Evolutionary conservation across 208 protist genomes (phyloP), one percentile per base, ranked within the genome.

Genomic region (Trypanosomatidae sp.): DNA sequence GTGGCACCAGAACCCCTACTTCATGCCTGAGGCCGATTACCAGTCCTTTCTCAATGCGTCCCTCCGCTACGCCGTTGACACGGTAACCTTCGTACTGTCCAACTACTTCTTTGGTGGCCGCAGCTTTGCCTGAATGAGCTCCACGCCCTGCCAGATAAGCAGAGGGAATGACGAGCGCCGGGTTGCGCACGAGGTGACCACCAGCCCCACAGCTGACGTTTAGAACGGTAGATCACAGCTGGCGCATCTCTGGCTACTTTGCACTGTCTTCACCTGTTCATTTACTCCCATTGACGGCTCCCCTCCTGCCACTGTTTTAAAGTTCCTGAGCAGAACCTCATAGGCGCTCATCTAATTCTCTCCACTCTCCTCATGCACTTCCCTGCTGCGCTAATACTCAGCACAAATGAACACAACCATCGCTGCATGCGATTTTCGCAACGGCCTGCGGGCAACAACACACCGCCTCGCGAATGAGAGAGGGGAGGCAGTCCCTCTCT

Each of bases 81-180:
- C 86, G 19, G 81, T 79, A 19, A 77, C 74, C 5, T 85, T 91
- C 68, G 83, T 89, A 28, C 47, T 91, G 49, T 83, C 73, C 33
- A 91, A 91, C 74, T 89, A 85, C 71, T 91, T 91, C 69, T 81
- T 91, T 66, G 80, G 85, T 19, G 82, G 82, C 1, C 77, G 82
- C 17, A 22, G 68, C 59, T 80, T 87, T 53, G 36, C 62, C 6
- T 49, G 9, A 15, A 12, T 47, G 12, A 36, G n/a, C 47, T 10
- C 12, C 55, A 17, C 25, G 33, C 44, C 19, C 17, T 55, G 50
- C 1, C 12, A 52, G 19, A 19, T n/a, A 3, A 39, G 9, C 30
- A 53, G 33, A 33, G 44, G 1, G 15, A 69, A n/a, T 10, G 36
- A 6, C 36, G 12, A 36, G 10, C 17, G 49, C 10, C 15, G 49